phyloP scores from a whole-genome alignment of 1,139 yeast species.

The Debaryomyces nepalensis region DNA sequence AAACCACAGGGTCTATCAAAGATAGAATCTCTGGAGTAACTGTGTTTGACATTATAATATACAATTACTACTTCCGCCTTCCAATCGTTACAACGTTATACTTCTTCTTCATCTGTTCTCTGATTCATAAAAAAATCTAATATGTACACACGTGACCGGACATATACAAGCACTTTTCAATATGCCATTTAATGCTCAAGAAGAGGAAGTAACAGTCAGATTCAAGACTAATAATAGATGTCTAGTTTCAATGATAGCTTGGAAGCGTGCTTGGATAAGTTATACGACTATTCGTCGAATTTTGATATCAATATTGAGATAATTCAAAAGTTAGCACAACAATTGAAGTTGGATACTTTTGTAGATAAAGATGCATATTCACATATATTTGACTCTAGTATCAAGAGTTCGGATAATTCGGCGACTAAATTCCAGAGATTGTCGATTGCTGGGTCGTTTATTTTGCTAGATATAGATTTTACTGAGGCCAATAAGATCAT shows the following conservation, averaged over 20 bases:
- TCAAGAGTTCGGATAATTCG: constrained; percentile 20
- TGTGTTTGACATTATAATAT: constrained; percentile 14
- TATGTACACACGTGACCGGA: constrained; percentile 1
- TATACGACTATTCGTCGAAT: constrained; percentile 38
- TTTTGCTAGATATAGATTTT: constrained; percentile 50
- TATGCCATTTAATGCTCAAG: no score
- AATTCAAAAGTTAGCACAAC: constrained; percentile 47
- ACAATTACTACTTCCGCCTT: not conserved
- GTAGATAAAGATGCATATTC: constrained; percentile 44
- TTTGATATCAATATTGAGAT: constrained; percentile 44
- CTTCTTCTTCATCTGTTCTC: not conserved
- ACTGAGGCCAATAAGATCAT: constrained; percentile 30
- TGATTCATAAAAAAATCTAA: constrained; percentile 6
- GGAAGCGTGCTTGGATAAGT: constrained; percentile 32
- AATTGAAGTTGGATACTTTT: constrained; percentile 48
- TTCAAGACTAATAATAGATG: constrained; percentile 7
- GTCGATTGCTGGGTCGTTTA: constrained; percentile 49
- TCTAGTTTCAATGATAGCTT: constrained; percentile 25
- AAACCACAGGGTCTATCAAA: constrained; percentile 45
- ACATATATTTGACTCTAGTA: constrained; percentile 24
- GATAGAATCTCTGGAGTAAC: constrained; percentile 42
- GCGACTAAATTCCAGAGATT: constrained; percentile 30
- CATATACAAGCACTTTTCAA: not conserved
- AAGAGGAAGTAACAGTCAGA: no score
- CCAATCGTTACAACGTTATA: not conserved